Base-by-base conservation (phyloP, 768 basidiomycete genomes). In the Podaxis sp. region DNA sequence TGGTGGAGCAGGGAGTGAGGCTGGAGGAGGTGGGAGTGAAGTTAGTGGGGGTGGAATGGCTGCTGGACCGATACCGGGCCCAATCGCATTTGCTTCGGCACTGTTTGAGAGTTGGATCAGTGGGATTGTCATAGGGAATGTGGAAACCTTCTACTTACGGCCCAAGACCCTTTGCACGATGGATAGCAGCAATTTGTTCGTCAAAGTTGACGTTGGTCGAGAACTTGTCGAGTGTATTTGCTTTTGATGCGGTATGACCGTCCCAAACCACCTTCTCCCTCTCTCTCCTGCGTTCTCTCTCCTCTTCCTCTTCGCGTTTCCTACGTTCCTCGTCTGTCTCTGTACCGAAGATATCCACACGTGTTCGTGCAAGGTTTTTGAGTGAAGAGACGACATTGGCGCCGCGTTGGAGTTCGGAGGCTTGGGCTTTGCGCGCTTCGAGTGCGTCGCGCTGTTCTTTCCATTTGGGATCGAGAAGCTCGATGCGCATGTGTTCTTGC, bases 201-300 rank as follows among this genome's bases (percentile, higher is more conserved):
- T 98, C 95, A 73, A 99, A 89, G 73, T 95, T 96, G 80, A 93
- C 95, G 65, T 90, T 90, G 15, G 87, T 88, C 54, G 95, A 95
- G 80, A 90, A 99, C 71, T 94, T 94, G 82, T 95, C 92, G 71
- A 95, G 80, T 0, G 95, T 97, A 67, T 87, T 87, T 54, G 90
- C 90, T 77, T 96, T 98, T 49, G 94, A 91, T 49, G 94, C 91
- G 1, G 96, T 96, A 75, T 99, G 96, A 69, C 97, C 97, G 76
- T 99, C 97, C 97, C 97, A 99, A 54, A 98, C 93, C 67, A 93
- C 91, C 73, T 92, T 95, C 76, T 99, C 97, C 73, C 88, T 86
- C 73, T 96, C 96, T 72, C 87, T 90, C 66, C 94, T 82, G 70
- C 84, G 85, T 65, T 88, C 86, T 59, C 86, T 82, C 70, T 95